Conservation (phyloP, 495 filamentous ascomycete genomes). For the Aspergillus ostianus region DNA sequence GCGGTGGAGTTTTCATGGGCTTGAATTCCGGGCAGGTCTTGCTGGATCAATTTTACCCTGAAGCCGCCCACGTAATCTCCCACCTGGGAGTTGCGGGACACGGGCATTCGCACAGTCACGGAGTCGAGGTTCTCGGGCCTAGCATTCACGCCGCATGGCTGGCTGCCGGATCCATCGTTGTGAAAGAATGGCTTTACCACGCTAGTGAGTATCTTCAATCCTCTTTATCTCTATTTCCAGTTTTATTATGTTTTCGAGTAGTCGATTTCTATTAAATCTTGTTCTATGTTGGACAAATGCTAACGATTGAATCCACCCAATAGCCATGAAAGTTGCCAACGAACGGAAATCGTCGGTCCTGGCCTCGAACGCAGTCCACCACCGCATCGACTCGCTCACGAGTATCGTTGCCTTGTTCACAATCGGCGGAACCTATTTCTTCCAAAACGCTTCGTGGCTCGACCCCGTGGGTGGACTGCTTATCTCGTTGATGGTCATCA, state of each 20-base stretch:
- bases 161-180: slow-evolving; percentile 81
- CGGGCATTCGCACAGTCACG: slow-evolving; percentile 62
- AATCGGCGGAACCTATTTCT: slow-evolving; percentile 84
- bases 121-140: slow-evolving; percentile 59
- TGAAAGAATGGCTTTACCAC: slow-evolving; percentile 97
- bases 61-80: slow-evolving; percentile 60
- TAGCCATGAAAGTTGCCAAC: slow-evolving; percentile 94
- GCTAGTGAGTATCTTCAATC: slow-evolving; percentile 66
- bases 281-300: not conserved
- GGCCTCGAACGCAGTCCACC: slow-evolving; percentile 94
- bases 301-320: slow-evolving; percentile 16
- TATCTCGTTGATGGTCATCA: slow-evolving; percentile 89
- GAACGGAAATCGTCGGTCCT: slow-evolving; percentile 93
- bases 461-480: slow-evolving; percentile 93
- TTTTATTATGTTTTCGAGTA: not conserved
- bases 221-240: not conserved
- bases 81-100: slow-evolving; percentile 52
- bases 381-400: slow-evolving; percentile 92
- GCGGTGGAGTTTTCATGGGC: slow-evolving; percentile 89
- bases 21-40: slow-evolving; percentile 71
- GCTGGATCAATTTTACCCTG: slow-evolving; percentile 76
- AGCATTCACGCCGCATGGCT: slow-evolving; percentile 94
- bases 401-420: slow-evolving; percentile 86
- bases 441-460: slow-evolving; percentile 81
- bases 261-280: too few relatives aligned